A percentile compares a stretch with the other conserved stretches of the same genome.
Conservation (phyloP, 2,329 filamentous ascomycete species). For the Colletotrichum chrysophilum region DNA sequence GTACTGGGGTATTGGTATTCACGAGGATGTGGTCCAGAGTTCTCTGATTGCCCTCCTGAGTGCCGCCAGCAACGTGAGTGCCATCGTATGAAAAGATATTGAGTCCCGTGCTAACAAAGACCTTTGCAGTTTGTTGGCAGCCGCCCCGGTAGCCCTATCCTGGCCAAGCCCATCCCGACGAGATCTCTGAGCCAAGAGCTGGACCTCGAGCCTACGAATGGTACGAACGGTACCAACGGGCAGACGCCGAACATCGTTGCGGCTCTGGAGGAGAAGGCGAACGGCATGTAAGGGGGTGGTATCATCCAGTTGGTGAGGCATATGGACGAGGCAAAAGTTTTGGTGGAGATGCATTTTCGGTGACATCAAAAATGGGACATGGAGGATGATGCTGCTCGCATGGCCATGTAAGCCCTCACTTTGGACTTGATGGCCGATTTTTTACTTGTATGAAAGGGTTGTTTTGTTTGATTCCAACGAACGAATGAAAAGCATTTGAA, state of each 20-base stretch:
- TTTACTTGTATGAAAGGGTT: background rate
- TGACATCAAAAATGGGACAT: background rate
- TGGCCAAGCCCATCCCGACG: constrained; percentile 43
- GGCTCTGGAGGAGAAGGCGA: constrained; percentile 44
- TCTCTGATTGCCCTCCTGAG: constrained; percentile 85
- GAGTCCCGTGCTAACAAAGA: constrained; percentile 11
- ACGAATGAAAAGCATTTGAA: background rate
- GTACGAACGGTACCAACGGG: constrained; percentile 27
- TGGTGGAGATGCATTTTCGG: background rate
- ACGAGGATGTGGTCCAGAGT: constrained; percentile 91
- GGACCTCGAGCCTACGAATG: constrained; percentile 34
- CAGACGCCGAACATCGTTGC: constrained; percentile 35
- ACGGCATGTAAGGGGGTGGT: constrained; percentile 30
- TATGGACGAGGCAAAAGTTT: background rate
- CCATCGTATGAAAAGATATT: background rate
- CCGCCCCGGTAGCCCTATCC: constrained; percentile 70
- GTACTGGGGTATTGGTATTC: constrained; percentile 91
- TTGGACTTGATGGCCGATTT: background rate
- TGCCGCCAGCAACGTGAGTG: constrained; percentile 83
- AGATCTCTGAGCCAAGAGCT: constrained; percentile 29
- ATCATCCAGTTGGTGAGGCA: background rate
- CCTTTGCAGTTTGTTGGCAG: constrained; percentile 71
- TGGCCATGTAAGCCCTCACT: background rate
- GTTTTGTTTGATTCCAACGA: background rate
- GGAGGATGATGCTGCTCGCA: background rate